Evolutionary conservation across 306 rosid genomes (phyloP).

Genomic region (Abrus pulchellus): DNA sequence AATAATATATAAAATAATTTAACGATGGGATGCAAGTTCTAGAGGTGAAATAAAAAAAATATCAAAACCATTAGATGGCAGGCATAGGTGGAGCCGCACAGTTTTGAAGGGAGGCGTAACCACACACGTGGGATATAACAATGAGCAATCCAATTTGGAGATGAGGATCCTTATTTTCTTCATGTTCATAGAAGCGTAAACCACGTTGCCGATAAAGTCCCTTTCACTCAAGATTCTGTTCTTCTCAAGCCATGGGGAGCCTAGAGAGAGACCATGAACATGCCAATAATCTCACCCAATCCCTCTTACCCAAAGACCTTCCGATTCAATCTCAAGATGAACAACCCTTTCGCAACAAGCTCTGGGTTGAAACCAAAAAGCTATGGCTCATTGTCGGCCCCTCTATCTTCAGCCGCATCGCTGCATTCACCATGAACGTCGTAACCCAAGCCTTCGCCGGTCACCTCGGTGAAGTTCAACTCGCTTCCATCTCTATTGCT

Average conservation of each 20-base stretch:
- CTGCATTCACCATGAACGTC: slow-evolving; percentile 72
- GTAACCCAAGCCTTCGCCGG: slow-evolving; percentile 85
- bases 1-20: too few relatives aligned
- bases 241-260: neutral
- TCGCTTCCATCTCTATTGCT: slow-evolving; percentile 79
- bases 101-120: neutral
- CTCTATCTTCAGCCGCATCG: slow-evolving; percentile 75
- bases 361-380: slow-evolving; percentile 70
- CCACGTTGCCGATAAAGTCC: too few relatives aligned
- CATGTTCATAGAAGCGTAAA: too few relatives aligned
- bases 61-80: too few relatives aligned
- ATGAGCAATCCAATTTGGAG: neutral
- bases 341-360: neutral
- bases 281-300: neutral
- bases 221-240: too few relatives aligned
- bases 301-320: slow-evolving; percentile 18
- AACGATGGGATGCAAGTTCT: too few relatives aligned
- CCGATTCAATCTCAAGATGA: neutral
- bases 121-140: neutral
- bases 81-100: too few relatives aligned
- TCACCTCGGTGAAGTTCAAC: slow-evolving; percentile 72
- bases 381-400: slow-evolving; percentile 85
- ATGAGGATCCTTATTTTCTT: neutral
- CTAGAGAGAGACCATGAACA: neutral
- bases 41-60: too few relatives aligned